Percentiles rank a stretch among this genome's conserved stretches.
Conservation (phyloP, 352 stramenopile species). For the Elongisporangium senticosum region DNA sequence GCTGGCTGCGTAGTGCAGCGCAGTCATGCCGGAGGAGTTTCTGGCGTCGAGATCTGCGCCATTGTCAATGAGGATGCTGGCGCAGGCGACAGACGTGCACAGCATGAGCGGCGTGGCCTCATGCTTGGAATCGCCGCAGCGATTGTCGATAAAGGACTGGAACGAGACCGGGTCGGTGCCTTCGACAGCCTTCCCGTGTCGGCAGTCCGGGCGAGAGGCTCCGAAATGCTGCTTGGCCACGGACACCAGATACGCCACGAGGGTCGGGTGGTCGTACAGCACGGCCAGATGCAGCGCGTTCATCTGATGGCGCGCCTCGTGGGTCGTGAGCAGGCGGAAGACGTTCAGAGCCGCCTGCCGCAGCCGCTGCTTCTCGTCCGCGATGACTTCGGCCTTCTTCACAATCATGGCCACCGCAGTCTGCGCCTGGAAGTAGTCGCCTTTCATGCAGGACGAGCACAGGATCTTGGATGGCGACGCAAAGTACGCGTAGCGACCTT, state of each 20-base stretch:
- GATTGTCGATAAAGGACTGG: conserved; percentile 45
- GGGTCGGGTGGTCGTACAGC: conserved; percentile 65
- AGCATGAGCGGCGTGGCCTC: conserved; percentile 70
- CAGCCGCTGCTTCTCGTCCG: conserved; percentile 2
- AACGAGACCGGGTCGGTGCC: conserved; percentile 7
- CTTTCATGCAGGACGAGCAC: conserved; percentile 67
- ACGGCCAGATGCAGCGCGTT: conserved; percentile 65
- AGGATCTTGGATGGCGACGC: conserved; percentile 58
- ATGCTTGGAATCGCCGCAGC: conserved; percentile 64
- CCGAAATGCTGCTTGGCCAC: conserved; percentile 40
- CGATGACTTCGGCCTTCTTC: conserved; percentile 18
- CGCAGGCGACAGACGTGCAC: conserved; percentile 63
- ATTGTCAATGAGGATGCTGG: conserved; percentile 40
- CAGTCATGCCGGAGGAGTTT: conserved; percentile 80
- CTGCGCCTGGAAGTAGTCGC: conserved; percentile 67
- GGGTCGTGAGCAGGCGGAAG: conserved; percentile 51
- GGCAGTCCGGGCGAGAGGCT: background rate
- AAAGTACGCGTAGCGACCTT: conserved; percentile 40
- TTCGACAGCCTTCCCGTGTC: background rate
- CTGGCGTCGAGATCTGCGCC: conserved; percentile 39
- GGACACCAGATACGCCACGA: conserved; percentile 52
- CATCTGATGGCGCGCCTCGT: conserved; percentile 70
- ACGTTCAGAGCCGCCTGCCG: conserved; percentile 24
- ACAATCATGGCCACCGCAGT: conserved; percentile 57
- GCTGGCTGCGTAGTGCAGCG: conserved; percentile 76